Evolutionary conservation across 2,329 filamentous ascomycete genomes (phyloP).

Genomic region (Geosmithia morbida): DNA sequence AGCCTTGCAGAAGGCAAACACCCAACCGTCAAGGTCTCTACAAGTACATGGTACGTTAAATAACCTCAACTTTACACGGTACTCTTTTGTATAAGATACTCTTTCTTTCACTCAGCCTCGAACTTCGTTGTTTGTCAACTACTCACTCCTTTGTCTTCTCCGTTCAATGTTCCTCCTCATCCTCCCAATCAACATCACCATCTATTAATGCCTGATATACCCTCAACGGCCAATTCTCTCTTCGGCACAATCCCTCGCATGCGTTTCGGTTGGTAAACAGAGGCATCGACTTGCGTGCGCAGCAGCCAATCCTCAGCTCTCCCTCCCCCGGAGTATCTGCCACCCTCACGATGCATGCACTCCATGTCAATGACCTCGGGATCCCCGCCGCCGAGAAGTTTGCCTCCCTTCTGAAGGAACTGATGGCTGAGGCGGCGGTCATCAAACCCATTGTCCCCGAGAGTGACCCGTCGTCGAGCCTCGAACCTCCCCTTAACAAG

Average conservation of each 20-base stretch:
- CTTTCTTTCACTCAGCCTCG: not conserved
- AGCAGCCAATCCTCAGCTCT: not conserved
- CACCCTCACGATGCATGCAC: slow-evolving; percentile 31
- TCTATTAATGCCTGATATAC: not conserved
- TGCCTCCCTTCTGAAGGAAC: slow-evolving; percentile 34
- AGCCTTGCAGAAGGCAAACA: slow-evolving; percentile 2
- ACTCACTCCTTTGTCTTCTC: not conserved
- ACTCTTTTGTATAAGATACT: too few relatives aligned
- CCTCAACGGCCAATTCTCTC: not conserved
- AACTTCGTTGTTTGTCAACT: not conserved
- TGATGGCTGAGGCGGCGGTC: slow-evolving; percentile 43
- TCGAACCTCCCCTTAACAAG: slow-evolving; percentile 66
- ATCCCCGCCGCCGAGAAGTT: slow-evolving; percentile 40
- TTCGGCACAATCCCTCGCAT: not conserved
- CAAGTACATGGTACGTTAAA: too few relatives aligned
- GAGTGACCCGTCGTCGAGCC: slow-evolving; percentile 29
- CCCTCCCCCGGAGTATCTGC: slow-evolving; percentile 1
- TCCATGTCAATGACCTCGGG: slow-evolving; percentile 28
- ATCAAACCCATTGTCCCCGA: slow-evolving; percentile 26
- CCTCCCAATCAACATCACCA: not conserved
- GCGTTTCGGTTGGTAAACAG: not conserved
- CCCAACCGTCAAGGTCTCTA: not conserved
- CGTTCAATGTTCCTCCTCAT: not conserved
- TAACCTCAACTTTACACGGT: too few relatives aligned
- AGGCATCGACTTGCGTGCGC: not conserved